Evolutionary conservation across 345 rosid species (phyloP), one percentile per base, ranked within the genome.

Genomic region (Anastatica hierochuntica): DNA sequence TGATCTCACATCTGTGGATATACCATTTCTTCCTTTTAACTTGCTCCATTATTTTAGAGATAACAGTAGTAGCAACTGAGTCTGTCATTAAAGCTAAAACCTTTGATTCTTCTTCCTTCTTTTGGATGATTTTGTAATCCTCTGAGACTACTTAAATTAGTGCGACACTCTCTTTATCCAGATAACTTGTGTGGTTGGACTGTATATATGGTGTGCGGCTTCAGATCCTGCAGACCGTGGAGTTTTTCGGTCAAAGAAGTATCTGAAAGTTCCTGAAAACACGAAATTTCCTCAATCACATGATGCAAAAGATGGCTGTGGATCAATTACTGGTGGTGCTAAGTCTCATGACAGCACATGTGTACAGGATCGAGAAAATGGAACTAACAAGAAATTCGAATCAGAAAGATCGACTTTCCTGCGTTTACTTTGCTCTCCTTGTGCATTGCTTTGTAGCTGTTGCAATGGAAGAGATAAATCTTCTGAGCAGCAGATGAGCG

Each of bases 201-300:
- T 83, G 49, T 83, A 83, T 64, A 74, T 83, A 48, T 87, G 88
- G 94, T 83, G 87, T 63, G 94, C 92, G 7, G 89, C 87, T 8
- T 77, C 96, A n/a, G 89, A 87, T 75, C 96, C 87, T 59, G 94
- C 87, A n/a, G 94, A 83, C 53, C 67, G 75, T 4, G 94, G 89
- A 58, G 89, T 83, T 57, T 83, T 81, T 43, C 74, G 67, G 62
- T 87, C 89, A 10, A 83, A 81, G 60, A 87, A 92, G 73, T 85
- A 88, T 67, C 76, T 92, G 42, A 74, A 78, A 13, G 58, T 79
- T 69, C 81, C 74, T 17, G 78, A 76, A 42, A 62, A 63, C 45
- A 77, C 51, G 33, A 85, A 92, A 45, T 62, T 42, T 43, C 49
- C 66, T 61, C 72, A 42, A 7, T 66, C 61, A 51, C 79, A 80